Conservation (phyloP, 2,329 filamentous ascomycete species). For the Colletotrichum kahawae region DNA sequence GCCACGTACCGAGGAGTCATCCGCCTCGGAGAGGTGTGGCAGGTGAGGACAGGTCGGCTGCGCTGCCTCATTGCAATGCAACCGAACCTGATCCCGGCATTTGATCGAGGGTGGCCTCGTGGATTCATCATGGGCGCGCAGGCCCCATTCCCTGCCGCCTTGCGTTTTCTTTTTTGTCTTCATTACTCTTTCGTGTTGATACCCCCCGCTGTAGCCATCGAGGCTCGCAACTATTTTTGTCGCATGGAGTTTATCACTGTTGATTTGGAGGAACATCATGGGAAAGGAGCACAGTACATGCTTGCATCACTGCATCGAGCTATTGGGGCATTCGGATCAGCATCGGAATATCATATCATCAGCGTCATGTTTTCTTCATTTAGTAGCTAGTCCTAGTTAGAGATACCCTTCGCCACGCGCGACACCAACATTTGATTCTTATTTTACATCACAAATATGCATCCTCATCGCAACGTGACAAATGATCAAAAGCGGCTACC, state of each 20-base stretch:
- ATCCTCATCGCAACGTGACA: background rate
- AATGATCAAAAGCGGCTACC: background rate
- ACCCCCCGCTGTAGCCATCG: conserved; percentile 8
- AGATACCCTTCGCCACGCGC: conserved; percentile 22
- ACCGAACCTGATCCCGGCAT: background rate
- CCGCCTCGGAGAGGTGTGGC: conserved; percentile 10
- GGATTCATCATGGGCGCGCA: conserved; percentile 9
- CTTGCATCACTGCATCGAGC: conserved; percentile 9
- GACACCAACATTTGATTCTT: conserved; percentile 17
- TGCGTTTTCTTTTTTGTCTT: background rate
- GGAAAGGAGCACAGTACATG: background rate
- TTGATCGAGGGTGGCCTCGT: background rate
- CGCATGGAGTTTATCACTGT: conserved; percentile 10
- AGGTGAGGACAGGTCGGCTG: conserved; percentile 18
- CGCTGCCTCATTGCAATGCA: background rate
- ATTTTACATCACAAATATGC: background rate
- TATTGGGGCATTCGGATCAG: conserved; percentile 3
- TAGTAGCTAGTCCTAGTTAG: conserved; percentile 12
- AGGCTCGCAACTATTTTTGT: conserved; percentile 5
- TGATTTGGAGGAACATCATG: background rate
- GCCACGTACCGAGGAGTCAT: conserved; percentile 14
- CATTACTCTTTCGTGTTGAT: conserved; percentile 13
- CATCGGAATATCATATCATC: conserved; percentile 6
- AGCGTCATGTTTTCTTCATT: conserved; percentile 1
- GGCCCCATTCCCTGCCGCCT: conserved; percentile 7